phyloP scores from a whole-genome alignment of 257 asterid genomes.

The Echium plantagineum region DNA sequence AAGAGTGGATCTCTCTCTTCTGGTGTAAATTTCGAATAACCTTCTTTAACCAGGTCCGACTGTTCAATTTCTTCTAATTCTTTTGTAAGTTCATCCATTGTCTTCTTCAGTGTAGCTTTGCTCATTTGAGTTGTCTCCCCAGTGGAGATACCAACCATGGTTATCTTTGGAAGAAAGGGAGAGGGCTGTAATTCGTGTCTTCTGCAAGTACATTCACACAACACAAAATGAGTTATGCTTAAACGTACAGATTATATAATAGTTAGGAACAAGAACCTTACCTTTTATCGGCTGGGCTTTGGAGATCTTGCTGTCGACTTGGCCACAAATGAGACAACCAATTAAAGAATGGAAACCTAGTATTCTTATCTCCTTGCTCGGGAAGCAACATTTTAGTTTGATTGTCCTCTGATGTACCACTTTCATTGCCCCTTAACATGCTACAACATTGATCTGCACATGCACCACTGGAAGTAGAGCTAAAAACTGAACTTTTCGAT shows the following conservation, averaged over 20 bases:
- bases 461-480: conserved; percentile 26
- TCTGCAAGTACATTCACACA: conserved; percentile 15
- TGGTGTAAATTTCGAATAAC: conserved; percentile 8
- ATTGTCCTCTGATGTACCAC: too few species aligned
- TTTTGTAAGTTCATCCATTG: conserved; percentile 66
- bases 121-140: conserved; percentile 61
- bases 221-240: not conserved
- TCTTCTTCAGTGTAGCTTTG: conserved; percentile 59
- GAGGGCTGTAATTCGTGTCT: conserved; percentile 28
- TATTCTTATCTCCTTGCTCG: conserved; percentile 23
- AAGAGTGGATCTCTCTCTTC: conserved; percentile 84
- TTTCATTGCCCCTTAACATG: conserved; percentile 12
- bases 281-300: conserved; percentile 22
- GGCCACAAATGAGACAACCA: conserved; percentile 65
- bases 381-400: conserved; percentile 14
- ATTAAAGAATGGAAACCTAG: conserved; percentile 51
- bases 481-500: conserved; percentile 24
- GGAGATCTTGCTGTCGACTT: conserved; percentile 31
- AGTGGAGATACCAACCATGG: conserved; percentile 83
- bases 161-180: conserved; percentile 70
- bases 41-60: conserved; percentile 19
- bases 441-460: conserved; percentile 21
- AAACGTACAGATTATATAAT: not conserved
- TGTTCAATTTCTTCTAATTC: conserved; percentile 57
- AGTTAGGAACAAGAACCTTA: conserved; percentile 3